Evolutionary conservation across 768 basidiomycete genomes (phyloP).

Genomic region (Lactarius pseudohatsudake): DNA sequence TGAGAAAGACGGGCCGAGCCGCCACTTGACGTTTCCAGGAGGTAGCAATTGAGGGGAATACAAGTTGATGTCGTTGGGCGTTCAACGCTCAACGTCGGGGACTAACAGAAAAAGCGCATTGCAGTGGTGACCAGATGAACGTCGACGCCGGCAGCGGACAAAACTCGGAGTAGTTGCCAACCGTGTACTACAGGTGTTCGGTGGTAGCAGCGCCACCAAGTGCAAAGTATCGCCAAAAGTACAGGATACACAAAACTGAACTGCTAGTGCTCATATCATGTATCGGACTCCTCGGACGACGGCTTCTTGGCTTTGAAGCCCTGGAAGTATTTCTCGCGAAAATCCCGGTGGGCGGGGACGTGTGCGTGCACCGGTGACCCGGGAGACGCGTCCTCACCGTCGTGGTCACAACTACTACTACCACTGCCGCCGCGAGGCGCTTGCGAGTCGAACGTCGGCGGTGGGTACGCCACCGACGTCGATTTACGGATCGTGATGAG

Average conservation of each 20-base stretch:
- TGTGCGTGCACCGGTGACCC: conserved; percentile 41
- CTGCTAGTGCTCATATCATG: neutral
- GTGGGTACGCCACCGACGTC: conserved; percentile 44
- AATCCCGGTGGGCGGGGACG: conserved; percentile 85
- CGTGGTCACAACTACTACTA: conserved; percentile 3
- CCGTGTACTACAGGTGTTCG: neutral
- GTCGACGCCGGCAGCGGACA: too few relatives aligned
- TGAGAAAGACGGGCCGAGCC: too few relatives aligned
- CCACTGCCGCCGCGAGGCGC: neutral
- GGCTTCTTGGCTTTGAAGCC: conserved; percentile 72
- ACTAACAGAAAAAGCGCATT: too few relatives aligned
- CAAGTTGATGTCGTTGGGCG: too few relatives aligned
- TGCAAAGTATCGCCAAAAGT: too few relatives aligned
- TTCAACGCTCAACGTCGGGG: too few relatives aligned
- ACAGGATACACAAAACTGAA: neutral
- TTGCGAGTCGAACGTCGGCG: conserved; percentile 53
- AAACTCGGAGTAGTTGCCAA: neutral
- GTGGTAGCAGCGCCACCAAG: neutral
- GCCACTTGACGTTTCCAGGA: too few relatives aligned
- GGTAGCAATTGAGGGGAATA: too few relatives aligned
- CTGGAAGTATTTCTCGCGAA: conserved; percentile 84
- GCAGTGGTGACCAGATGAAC: too few relatives aligned
- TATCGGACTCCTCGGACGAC: neutral
- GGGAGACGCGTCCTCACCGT: neutral
- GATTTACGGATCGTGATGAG: conserved; percentile 88